phyloP scores from a whole-genome alignment of 495 filamentous ascomycete genomes.

The Penicillium herquei region DNA sequence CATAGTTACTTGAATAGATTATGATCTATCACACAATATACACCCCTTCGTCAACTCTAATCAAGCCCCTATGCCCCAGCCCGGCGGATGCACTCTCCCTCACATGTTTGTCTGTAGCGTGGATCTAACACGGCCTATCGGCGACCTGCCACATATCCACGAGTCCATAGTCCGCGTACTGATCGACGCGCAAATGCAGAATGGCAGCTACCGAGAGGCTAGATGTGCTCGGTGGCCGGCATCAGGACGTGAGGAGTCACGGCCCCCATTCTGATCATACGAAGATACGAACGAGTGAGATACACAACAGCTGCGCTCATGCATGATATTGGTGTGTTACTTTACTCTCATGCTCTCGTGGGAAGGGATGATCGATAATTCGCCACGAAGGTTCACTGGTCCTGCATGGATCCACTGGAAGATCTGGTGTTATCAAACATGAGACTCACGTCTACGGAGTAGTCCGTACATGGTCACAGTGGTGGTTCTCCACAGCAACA shows the following conservation, averaged over 20 bases:
- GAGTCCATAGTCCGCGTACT: constrained; percentile 9
- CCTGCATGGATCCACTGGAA: too few relatives aligned
- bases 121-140: constrained; percentile 19
- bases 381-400: neutral
- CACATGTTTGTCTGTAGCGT: constrained; percentile 11
- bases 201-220: constrained; percentile 6
- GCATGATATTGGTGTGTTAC: constrained; percentile 1
- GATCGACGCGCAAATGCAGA: constrained; percentile 11
- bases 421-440: too few relatives aligned
- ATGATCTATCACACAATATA: constrained; percentile 8
- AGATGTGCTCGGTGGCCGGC: neutral
- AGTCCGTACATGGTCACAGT: too few relatives aligned
- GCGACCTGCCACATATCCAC: constrained; percentile 8
- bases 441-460: too few relatives aligned
- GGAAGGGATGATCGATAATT: constrained; percentile 7
- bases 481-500: too few relatives aligned
- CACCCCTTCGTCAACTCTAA: constrained; percentile 9
- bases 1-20: neutral
- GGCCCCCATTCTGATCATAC: too few relatives aligned
- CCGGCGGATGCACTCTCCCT: constrained; percentile 9
- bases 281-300: constrained; percentile 5
- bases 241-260: constrained; percentile 13
- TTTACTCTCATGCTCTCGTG: constrained; percentile 2
- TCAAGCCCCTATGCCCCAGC: constrained; percentile 1
- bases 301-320: neutral